phyloP scores from a whole-genome alignment of 148 eudicot species.

The Camellia japonica region DNA sequence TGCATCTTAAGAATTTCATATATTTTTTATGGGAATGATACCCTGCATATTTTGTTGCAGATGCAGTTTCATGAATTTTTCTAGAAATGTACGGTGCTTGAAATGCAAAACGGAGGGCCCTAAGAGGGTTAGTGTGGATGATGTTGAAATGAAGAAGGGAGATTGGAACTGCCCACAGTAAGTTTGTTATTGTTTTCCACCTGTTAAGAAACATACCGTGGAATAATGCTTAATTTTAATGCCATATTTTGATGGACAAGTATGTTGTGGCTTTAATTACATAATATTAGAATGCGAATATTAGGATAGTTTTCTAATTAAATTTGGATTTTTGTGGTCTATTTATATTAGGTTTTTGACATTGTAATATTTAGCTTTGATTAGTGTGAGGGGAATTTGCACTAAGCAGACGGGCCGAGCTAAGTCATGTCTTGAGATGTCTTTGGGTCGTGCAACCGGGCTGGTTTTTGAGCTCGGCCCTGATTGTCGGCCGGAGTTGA shows the following conservation, averaged over 20 bases:
- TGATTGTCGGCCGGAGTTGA: too few relatives aligned
- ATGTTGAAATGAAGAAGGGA: constrained; percentile 56
- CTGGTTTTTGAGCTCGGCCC: too few relatives aligned
- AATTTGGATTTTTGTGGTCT: neutral
- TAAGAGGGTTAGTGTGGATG: constrained; percentile 27
- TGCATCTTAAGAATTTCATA: neutral
- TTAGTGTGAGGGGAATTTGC: too few relatives aligned
- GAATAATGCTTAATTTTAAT: neutral
- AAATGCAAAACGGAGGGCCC: constrained; percentile 64
- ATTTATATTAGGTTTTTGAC: neutral
- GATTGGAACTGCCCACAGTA: constrained; percentile 93
- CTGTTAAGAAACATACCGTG: neutral
- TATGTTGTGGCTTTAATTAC: neutral
- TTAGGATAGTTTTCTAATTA: too few relatives aligned
- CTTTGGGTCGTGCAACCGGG: too few relatives aligned
- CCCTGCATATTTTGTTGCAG: constrained; percentile 44
- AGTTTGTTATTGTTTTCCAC: constrained; percentile 27
- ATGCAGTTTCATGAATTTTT: constrained; percentile 71
- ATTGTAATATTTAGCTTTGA: neutral
- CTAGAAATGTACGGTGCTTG: constrained; percentile 55
- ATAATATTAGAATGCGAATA: too few relatives aligned
- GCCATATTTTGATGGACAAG: neutral
- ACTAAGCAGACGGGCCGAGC: too few relatives aligned
- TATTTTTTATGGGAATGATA: constrained; percentile 2
- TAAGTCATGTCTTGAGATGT: too few relatives aligned